Evolutionary conservation across 306 rosid species (phyloP).

Genomic region (Boehmeria nivea): DNA sequence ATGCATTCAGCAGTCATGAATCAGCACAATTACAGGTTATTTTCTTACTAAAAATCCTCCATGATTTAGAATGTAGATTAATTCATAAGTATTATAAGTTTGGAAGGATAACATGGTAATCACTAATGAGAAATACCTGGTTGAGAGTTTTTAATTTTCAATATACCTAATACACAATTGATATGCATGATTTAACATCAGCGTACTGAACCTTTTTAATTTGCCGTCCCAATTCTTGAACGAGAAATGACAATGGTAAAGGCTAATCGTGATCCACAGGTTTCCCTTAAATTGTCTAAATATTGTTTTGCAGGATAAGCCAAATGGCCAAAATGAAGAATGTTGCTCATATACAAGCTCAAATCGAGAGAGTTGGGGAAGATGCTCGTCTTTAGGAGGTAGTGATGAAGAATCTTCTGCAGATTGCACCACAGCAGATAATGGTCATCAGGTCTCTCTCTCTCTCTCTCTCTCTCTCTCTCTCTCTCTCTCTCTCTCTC

Average conservation of each 20-base stretch:
- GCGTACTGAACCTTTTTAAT: background rate
- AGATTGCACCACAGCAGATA: constrained; percentile 43
- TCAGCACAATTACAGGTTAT: constrained; percentile 57
- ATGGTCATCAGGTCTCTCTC: constrained; percentile 53
- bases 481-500: constrained; percentile 33
- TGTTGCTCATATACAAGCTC: constrained; percentile 78
- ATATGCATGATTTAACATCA: background rate
- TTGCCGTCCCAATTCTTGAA: background rate
- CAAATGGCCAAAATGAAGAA: constrained; percentile 53
- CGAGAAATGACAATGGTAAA: background rate
- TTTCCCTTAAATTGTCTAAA: constrained; percentile 21
- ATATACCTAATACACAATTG: too few relatives aligned
- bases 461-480: constrained; percentile 19
- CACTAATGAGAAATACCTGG: background rate
- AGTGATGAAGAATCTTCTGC: constrained; percentile 71
- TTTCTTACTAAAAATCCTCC: constrained; percentile 21
- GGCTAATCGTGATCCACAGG: background rate
- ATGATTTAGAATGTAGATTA: constrained; percentile 9
- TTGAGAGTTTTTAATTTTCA: background rate
- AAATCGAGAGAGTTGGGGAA: constrained; percentile 86
- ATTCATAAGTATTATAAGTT: background rate
- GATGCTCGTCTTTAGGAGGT: constrained; percentile 81
- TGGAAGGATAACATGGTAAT: background rate
- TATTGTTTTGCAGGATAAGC: constrained; percentile 55
- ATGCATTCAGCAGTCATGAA: constrained; percentile 33